Evolutionary conservation across 2,329 filamentous ascomycete genomes (phyloP).

Genomic region (Penicillium concentricum): DNA sequence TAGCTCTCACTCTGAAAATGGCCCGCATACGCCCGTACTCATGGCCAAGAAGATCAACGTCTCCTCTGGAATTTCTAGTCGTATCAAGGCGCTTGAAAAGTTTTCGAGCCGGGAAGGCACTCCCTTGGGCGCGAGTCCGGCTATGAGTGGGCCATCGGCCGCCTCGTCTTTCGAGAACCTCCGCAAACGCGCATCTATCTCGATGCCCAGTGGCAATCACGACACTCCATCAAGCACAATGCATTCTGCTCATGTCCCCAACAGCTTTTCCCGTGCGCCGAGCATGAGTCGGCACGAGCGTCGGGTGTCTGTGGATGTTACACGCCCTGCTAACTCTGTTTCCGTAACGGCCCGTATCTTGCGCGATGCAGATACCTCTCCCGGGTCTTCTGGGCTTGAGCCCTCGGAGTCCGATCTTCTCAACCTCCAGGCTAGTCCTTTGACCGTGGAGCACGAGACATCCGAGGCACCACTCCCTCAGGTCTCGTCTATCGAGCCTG

Average conservation of each 20-base stretch:
- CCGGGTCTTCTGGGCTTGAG: conserved; percentile 27
- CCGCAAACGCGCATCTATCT: conserved; percentile 44
- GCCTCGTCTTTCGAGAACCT: conserved; percentile 58
- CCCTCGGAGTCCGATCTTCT: conserved; percentile 34
- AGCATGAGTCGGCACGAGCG: conserved; percentile 33
- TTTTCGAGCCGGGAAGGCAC: conserved; percentile 55
- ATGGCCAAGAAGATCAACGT: conserved; percentile 75
- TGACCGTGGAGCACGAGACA: conserved; percentile 66
- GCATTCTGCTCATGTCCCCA: conserved; percentile 26
- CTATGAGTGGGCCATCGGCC: conserved; percentile 54
- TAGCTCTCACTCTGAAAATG: conserved; percentile 33
- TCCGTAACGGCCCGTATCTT: conserved; percentile 85
- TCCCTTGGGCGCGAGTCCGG: conserved; percentile 26
- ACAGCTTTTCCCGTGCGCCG: conserved; percentile 31
- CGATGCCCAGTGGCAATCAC: conserved; percentile 26
- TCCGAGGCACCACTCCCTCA: conserved; percentile 30
- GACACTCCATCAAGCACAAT: conserved; percentile 28
- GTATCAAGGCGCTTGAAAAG: conserved; percentile 90
- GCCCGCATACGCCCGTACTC: conserved; percentile 46
- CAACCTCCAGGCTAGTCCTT: conserved; percentile 54
- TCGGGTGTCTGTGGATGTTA: conserved; percentile 20
- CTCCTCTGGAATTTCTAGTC: conserved; percentile 86
- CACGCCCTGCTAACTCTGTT: conserved; percentile 63
- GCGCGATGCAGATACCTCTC: conserved; percentile 56
- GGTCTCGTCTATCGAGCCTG: conserved; percentile 17